phyloP scores from a whole-genome alignment of 2,329 filamentous ascomycete species.

The Penicillium sclerotigenum region DNA sequence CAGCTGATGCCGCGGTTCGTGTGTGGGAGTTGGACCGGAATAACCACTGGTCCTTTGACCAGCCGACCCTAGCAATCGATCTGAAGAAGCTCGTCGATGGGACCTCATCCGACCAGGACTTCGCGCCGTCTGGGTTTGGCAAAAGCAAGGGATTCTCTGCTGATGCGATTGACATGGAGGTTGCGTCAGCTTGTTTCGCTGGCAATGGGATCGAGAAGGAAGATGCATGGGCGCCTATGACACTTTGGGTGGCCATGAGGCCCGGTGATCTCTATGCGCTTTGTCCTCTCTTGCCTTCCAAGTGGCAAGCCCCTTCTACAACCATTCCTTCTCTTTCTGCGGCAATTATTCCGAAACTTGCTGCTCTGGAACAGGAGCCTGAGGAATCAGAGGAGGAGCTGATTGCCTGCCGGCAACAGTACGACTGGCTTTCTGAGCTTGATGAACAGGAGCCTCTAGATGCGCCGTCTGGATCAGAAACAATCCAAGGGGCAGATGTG shows the following conservation, averaged over 20 bases:
- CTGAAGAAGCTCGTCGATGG: constrained; percentile 85
- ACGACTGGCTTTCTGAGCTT: constrained; percentile 57
- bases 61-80: constrained; percentile 79
- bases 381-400: constrained; percentile 46
- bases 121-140: constrained; percentile 69
- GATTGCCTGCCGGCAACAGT: constrained; percentile 53
- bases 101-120: constrained; percentile 75
- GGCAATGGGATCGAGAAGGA: constrained; percentile 60
- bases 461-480: constrained; percentile 37
- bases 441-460: constrained; percentile 53
- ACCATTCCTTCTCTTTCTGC: constrained; percentile 79
- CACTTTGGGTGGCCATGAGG: constrained; percentile 92
- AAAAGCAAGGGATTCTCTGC: constrained; percentile 81
- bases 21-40: constrained; percentile 85
- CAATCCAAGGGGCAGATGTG: constrained; percentile 49
- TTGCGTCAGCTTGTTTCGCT: constrained; percentile 85
- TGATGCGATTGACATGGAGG: constrained; percentile 89
- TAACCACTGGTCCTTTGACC: constrained; percentile 83
- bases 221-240: constrained; percentile 86
- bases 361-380: constrained; percentile 42
- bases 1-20: constrained; percentile 80
- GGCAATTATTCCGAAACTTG: constrained; percentile 71
- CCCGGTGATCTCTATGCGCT: constrained; percentile 91
- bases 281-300: constrained; percentile 81
- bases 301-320: constrained; percentile 75